Evolutionary conservation across 176 grass and related monocot species (phyloP).

Genomic region (Dactylis glomerata): DNA sequence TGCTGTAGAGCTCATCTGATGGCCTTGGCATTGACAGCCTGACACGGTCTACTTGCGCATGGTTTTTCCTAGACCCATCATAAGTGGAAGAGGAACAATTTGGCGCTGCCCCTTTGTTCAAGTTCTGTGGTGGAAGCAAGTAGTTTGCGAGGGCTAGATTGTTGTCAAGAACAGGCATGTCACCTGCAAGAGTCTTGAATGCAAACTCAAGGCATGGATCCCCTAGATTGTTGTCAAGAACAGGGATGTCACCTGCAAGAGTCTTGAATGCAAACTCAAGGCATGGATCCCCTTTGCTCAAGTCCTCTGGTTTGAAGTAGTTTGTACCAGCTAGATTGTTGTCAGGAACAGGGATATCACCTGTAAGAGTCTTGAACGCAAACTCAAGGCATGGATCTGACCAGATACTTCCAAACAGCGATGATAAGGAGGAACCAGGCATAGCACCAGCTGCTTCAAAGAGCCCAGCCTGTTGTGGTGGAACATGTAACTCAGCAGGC

Average conservation of each 20-base stretch:
- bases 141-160: slow-evolving; percentile 14
- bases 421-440: slow-evolving; percentile 38
- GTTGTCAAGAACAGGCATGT: slow-evolving; percentile 46
- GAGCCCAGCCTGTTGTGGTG: slow-evolving; percentile 11
- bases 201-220: slow-evolving; percentile 79
- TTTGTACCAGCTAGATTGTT: slow-evolving; percentile 17
- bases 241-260: slow-evolving; percentile 57
- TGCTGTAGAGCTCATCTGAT: slow-evolving; percentile 38
- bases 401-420: slow-evolving; percentile 49
- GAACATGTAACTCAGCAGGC: background rate
- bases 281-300: slow-evolving; percentile 44
- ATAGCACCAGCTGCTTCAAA: slow-evolving; percentile 30
- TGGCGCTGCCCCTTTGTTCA: slow-evolving; percentile 19
- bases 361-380: slow-evolving; percentile 61
- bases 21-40: slow-evolving; percentile 28
- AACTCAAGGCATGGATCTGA: slow-evolving; percentile 77
- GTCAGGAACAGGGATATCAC: slow-evolving; percentile 54
- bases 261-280: slow-evolving; percentile 72
- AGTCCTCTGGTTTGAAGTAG: slow-evolving; percentile 35
- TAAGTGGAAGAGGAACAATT: slow-evolving; percentile 38
- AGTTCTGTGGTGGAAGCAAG: slow-evolving; percentile 41
- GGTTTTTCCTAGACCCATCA: slow-evolving; percentile 32
- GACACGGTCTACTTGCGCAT: slow-evolving; percentile 15
- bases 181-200: slow-evolving; percentile 57
- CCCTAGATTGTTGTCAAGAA: slow-evolving; percentile 20